These are phyloP conservation scores for Agrocybe praecox DNA, from an alignment of 768 basidiomycete genomes.

Conservation along the genomic window DNA sequence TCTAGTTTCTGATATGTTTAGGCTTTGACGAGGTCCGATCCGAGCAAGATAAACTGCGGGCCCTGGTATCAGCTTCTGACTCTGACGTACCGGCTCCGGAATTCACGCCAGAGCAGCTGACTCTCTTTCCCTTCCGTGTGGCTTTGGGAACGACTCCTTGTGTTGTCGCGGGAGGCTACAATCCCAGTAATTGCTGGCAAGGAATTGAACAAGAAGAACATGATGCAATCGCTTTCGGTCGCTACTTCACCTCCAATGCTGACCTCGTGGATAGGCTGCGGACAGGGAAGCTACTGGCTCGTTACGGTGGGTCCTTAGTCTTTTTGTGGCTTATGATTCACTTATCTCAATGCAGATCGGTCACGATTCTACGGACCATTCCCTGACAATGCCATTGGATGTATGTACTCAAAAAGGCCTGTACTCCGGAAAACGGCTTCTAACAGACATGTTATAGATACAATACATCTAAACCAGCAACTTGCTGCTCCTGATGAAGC, in stretches of 20 bases:
- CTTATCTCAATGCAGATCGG: slow-evolving; percentile 7
- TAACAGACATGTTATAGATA: slow-evolving; percentile 1
- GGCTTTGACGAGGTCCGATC: slow-evolving; percentile 18
- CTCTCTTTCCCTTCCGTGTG: slow-evolving; percentile 14
- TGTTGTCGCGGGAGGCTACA: slow-evolving; percentile 20
- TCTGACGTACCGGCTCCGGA: neutral
- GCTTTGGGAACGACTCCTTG: slow-evolving; percentile 12
- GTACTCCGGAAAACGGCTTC: neutral
- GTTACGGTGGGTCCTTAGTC: slow-evolving; percentile 7
- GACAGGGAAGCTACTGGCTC: slow-evolving; percentile 6
- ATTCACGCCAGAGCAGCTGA: slow-evolving; percentile 13
- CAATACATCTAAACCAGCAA: slow-evolving; percentile 5
- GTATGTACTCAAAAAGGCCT: neutral
- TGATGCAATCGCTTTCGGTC: slow-evolving; percentile 20
- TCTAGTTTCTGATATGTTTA: neutral
- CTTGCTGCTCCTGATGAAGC: slow-evolving; percentile 13
- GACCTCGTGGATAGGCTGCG: slow-evolving; percentile 14
- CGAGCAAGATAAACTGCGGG: slow-evolving; percentile 15
- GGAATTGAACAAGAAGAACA: slow-evolving; percentile 20
- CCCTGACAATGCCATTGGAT: slow-evolving; percentile 18
- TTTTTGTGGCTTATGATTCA: neutral
- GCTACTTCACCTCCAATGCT: slow-evolving; percentile 18
- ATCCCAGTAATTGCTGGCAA: slow-evolving; percentile 19
- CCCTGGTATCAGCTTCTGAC: slow-evolving; percentile 1
- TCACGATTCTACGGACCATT: slow-evolving; percentile 19